phyloP scores from a whole-genome alignment of 129 eudicot genomes.

The Ambrosia trifida region DNA sequence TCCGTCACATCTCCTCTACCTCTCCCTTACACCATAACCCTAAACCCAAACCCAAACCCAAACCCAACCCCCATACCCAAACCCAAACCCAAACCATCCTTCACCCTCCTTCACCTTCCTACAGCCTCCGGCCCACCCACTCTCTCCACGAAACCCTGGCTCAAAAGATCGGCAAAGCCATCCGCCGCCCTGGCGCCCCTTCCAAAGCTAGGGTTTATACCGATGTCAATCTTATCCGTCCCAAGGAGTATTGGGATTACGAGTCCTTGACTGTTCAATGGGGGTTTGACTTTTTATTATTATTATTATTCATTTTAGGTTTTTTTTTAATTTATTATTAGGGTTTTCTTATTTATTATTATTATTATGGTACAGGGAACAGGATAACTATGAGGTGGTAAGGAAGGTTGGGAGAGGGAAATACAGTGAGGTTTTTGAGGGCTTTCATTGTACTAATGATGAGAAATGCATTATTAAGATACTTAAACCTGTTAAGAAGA shows the following conservation, averaged over 20 bases:
- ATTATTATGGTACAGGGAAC: conserved; percentile 53
- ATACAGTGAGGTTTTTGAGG: conserved; percentile 95
- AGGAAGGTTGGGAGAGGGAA: conserved; percentile 99
- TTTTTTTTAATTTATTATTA: background rate
- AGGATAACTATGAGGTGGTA: conserved; percentile 94
- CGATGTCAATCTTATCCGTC: conserved; percentile 79
- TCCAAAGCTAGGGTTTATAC: conserved; percentile 92
- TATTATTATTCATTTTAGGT: background rate
- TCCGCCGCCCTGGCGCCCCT: conserved; percentile 98
- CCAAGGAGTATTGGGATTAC: conserved; percentile 97
- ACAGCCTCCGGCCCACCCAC: conserved; percentile 42
- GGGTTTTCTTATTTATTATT: background rate
- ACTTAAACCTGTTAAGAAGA: conserved; percentile 98
- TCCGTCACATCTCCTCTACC: conserved; percentile 44
- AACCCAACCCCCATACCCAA: conserved; percentile 27
- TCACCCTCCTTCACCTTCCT: conserved; percentile 13
- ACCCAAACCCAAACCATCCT: conserved; percentile 29
- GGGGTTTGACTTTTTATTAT: conserved; percentile 51
- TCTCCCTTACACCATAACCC: conserved; percentile 8
- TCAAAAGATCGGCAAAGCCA: conserved; percentile 90
- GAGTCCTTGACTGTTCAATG: conserved; percentile 93
- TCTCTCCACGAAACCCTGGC: conserved; percentile 71
- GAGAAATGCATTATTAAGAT: conserved; percentile 92
- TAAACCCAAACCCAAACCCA: conserved; percentile 28
- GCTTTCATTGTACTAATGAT: conserved; percentile 69